Evolutionary conservation across 371 early-diverging fungal genomes (phyloP).

Genomic region (Saksenaea vasiformis): DNA sequence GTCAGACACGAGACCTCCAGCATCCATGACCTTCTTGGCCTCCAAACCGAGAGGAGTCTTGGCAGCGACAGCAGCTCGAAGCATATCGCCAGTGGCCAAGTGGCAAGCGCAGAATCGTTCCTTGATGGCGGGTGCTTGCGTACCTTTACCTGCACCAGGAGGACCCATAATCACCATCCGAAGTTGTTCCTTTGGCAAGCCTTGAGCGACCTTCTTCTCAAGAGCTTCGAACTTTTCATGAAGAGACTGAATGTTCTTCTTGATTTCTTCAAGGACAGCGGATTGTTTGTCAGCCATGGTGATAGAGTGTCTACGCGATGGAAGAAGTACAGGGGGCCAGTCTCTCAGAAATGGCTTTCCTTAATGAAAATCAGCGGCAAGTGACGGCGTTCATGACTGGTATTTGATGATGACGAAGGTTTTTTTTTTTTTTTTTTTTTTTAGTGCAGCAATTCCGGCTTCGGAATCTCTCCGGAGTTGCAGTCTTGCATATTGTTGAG

Average conservation of each 20-base stretch:
- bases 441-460: no score
- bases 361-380: no score
- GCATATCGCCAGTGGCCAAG: slow-evolving; percentile 99
- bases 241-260: slow-evolving; percentile 52
- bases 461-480: no score
- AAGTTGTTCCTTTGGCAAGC: slow-evolving; percentile 50
- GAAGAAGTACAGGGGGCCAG: slow-evolving; percentile 4
- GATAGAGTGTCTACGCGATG: slow-evolving; percentile 4
- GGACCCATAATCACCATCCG: slow-evolving; percentile 98
- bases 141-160: slow-evolving; percentile 98
- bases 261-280: slow-evolving; percentile 57
- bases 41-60: slow-evolving; percentile 91
- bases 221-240: slow-evolving; percentile 52
- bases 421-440: no score
- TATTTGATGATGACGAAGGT: no score
- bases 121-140: slow-evolving; percentile 95
- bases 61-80: slow-evolving; percentile 94
- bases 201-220: slow-evolving; percentile 50
- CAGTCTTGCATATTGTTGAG: no score
- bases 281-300: slow-evolving; percentile 48
- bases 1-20: slow-evolving; percentile 97
- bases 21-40: slow-evolving; percentile 98
- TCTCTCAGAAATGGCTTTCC: neutral
- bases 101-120: slow-evolving; percentile 95
- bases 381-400: no score